Evolutionary conservation across 2,329 filamentous ascomycete genomes (phyloP), one percentile per base, ranked within the genome.

Genomic region (Alternaria dauci): DNA sequence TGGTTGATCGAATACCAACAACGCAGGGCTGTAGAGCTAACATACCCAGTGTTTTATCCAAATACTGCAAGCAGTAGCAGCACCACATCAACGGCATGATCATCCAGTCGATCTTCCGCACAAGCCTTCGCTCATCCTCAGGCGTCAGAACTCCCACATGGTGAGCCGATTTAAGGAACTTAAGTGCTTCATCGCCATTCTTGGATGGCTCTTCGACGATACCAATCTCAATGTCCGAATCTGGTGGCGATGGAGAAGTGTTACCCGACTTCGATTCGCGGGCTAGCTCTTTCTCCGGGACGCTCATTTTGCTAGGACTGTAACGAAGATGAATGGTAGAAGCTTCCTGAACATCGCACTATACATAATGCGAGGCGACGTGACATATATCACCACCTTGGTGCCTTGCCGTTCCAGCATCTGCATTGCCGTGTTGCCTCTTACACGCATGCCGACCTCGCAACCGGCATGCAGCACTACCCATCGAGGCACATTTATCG

Each of bases 11-110:
- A 4, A 36, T 16, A 6, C 30, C 7, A 25, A 20, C 20, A 23
- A 36, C 14, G 16, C 20, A 50, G n/a, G 2, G 18, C 8, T 36
- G 8, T 34, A 34, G 11, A 18, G 5, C 88, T 42, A 75, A 36
- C 0, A 84, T 87, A 71, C 67, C 68, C 4, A 80, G 58, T 5
- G 76, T 64, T 58, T 81, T 81, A 61, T 81, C 79, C 4, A 81
- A 65, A 55, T 79, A 81, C 53, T 81, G 79, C 3, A 79, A 59
- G 38, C 72, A 77, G 63, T 80, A 80, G 46, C 73, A 78, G 18
- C 60, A 64, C 68, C 71, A 79, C 74, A 81, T 78, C 11, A 80
- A 59, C 4, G 79, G 79, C 66, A 81, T 74, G 32, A 81, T 76
- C 71, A 76, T 78, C 69, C 71, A 76, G 47, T 81, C 79, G 28